A percentile compares a stretch with the other conserved stretches of the same genome.
These are phyloP conservation scores for Paecilomyces dactylethromorphus DNA, from an alignment of 2,329 filamentous ascomycete genomes.

Conservation along the genomic window DNA sequence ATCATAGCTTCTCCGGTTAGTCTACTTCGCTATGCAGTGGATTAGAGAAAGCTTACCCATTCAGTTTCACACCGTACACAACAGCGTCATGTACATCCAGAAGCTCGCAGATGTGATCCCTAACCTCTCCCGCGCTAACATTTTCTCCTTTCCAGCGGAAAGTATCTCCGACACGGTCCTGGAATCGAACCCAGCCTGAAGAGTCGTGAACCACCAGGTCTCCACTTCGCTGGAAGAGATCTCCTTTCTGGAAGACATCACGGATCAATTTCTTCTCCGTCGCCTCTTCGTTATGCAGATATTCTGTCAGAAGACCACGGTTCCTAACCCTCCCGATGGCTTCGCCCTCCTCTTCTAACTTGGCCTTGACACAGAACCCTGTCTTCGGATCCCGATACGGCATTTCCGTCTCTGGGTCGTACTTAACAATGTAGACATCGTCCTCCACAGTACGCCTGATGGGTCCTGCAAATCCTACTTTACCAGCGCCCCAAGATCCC, in stretches of 20 bases:
- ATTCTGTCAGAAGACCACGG: slow-evolving; percentile 34
- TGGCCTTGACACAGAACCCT: slow-evolving; percentile 35
- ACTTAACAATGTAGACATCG: slow-evolving; percentile 37
- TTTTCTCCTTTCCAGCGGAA: slow-evolving; percentile 61
- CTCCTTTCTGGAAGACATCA: slow-evolving; percentile 41
- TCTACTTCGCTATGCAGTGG: background rate
- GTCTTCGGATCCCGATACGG: slow-evolving; percentile 38
- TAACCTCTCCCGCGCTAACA: slow-evolving; percentile 40
- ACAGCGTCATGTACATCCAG: slow-evolving; percentile 37
- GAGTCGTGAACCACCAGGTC: slow-evolving; percentile 38
- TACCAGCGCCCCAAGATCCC: slow-evolving; percentile 37
- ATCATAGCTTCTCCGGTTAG: slow-evolving; percentile 31
- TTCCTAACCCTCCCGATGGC: slow-evolving; percentile 38
- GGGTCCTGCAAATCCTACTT: slow-evolving; percentile 38
- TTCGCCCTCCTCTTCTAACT: slow-evolving; percentile 38
- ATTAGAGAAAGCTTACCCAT: slow-evolving; percentile 20
- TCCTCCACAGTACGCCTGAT: slow-evolving; percentile 34
- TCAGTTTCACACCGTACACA: slow-evolving; percentile 39
- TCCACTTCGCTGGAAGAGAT: slow-evolving; percentile 40
- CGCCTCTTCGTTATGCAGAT: slow-evolving; percentile 34
- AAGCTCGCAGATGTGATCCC: slow-evolving; percentile 38
- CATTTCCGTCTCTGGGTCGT: slow-evolving; percentile 35
- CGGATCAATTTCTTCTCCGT: slow-evolving; percentile 39
- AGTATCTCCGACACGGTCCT: slow-evolving; percentile 46
- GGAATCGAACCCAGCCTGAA: slow-evolving; percentile 40